Conservation (phyloP, 169 alveolate genomes). For the Plasmodium adleri region DNA sequence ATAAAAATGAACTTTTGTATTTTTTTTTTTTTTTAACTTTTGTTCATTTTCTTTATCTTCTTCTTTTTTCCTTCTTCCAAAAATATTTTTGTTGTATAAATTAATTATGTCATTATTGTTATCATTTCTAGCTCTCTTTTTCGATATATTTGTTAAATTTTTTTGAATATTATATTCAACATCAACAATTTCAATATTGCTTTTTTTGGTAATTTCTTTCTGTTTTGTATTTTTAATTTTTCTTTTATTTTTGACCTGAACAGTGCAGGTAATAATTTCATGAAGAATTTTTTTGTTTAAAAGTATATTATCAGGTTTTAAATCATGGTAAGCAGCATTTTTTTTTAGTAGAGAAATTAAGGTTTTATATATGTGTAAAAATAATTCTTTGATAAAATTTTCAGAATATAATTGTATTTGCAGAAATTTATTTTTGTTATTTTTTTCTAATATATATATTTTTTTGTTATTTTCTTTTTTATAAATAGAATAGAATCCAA, state of each 20-base stretch:
- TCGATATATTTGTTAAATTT: conserved; percentile 1
- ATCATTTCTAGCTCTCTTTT: conserved; percentile 9
- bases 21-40: neutral
- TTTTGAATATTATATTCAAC: neutral
- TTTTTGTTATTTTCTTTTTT: conserved; percentile 3
- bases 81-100: neutral
- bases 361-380: conserved; percentile 43
- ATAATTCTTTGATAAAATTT: conserved; percentile 26
- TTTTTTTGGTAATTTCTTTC: neutral
- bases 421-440: conserved; percentile 1
- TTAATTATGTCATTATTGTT: neutral
- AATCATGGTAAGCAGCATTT: conserved; percentile 53
- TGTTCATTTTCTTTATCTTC: conserved; percentile 1
- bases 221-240: conserved; percentile 6
- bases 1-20: neutral
- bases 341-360: conserved; percentile 45
- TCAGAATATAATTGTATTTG: conserved; percentile 52
- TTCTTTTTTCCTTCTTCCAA: conserved; percentile 17
- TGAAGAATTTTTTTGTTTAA: conserved; percentile 15
- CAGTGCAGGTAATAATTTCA: conserved; percentile 17
- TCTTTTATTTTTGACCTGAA: conserved; percentile 38
- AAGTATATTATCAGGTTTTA: conserved; percentile 71
- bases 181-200: neutral
- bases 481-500: conserved; percentile 39
- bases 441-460: too few relatives aligned